Evolutionary conservation across 1,284 basidiomycete species (phyloP).

Genomic region (Irpex sp.): DNA sequence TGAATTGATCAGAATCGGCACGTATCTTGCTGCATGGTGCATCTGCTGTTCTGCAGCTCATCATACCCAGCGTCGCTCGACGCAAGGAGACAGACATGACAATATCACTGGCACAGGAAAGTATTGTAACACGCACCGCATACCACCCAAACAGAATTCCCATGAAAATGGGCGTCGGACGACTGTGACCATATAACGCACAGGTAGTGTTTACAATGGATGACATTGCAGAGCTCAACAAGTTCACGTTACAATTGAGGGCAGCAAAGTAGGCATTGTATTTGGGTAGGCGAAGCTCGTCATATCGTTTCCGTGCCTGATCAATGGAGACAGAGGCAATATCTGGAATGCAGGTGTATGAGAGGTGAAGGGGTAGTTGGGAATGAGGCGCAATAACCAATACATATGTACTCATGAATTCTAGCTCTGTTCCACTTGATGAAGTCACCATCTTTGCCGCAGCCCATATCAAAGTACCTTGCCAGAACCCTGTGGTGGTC

Average conservation of each 20-base stretch:
- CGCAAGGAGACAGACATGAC: too few species aligned
- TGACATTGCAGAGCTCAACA: constrained; percentile 55
- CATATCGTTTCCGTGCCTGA: constrained; percentile 77
- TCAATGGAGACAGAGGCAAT: constrained; percentile 88
- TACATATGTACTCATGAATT: constrained; percentile 76
- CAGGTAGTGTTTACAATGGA: too few species aligned
- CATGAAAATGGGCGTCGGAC: too few species aligned
- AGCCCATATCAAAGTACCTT: constrained; percentile 95
- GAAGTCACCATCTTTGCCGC: constrained; percentile 97
- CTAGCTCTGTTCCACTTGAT: constrained; percentile 94
- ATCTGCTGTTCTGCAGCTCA: too few species aligned
- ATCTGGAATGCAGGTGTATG: constrained; percentile 46
- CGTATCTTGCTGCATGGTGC: too few species aligned
- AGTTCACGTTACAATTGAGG: constrained; percentile 84
- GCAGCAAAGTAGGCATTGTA: constrained; percentile 84
- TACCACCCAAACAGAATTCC: too few species aligned
- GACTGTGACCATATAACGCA: too few species aligned
- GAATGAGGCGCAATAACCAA: constrained; percentile 57
- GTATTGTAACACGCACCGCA: too few species aligned
- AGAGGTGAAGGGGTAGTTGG: not conserved
- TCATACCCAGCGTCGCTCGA: too few species aligned
- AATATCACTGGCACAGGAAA: too few species aligned
- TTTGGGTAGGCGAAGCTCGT: constrained; percentile 41
- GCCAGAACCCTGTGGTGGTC: constrained; percentile 40
- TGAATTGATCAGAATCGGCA: too few species aligned